Percentiles rank a stretch among this genome's conserved stretches.
These are phyloP conservation scores for Beauveria asiatica DNA, from an alignment of 2,329 filamentous ascomycete genomes.

Conservation along the genomic window DNA sequence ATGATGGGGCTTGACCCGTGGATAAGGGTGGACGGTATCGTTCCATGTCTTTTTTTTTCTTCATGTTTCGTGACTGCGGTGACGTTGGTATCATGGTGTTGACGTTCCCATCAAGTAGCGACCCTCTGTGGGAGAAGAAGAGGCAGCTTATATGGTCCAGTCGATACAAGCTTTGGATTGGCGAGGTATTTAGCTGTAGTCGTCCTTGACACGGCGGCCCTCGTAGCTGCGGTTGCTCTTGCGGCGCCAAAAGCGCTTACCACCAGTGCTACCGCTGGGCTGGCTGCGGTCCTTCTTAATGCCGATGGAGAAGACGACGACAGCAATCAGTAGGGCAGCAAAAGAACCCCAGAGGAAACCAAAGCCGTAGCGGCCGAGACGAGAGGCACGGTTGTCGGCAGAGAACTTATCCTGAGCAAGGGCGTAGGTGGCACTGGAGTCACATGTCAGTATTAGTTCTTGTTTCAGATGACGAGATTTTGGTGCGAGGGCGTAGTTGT, in stretches of 20 bases:
- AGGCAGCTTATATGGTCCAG: background rate
- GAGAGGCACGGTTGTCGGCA: conserved; percentile 44
- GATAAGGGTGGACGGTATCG: conserved; percentile 1
- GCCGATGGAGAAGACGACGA: conserved; percentile 58
- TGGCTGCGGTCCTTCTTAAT: conserved; percentile 35
- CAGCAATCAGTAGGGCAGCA: conserved; percentile 56
- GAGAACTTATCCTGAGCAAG: conserved; percentile 60
- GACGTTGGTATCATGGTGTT: conserved; percentile 3
- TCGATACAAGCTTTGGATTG: conserved; percentile 1
- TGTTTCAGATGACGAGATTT: background rate
- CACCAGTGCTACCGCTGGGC: conserved; percentile 20
- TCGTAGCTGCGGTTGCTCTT: conserved; percentile 32
- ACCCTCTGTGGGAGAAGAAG: background rate
- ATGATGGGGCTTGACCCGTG: background rate
- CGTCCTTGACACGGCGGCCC: conserved; percentile 58
- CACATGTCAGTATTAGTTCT: background rate
- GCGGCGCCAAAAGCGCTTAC: conserved; percentile 24
- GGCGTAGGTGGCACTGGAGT: conserved; percentile 49
- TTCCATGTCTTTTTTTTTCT: background rate
- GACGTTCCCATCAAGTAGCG: background rate
- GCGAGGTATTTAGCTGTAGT: conserved; percentile 44
- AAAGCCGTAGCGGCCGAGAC: conserved; percentile 59
- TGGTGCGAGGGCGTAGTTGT: conserved; percentile 10
- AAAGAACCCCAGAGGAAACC: conserved; percentile 71
- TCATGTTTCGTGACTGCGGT: background rate